Conservation (phyloP, 2,329 filamentous ascomycete species). For the Sarocladium oryzae region DNA sequence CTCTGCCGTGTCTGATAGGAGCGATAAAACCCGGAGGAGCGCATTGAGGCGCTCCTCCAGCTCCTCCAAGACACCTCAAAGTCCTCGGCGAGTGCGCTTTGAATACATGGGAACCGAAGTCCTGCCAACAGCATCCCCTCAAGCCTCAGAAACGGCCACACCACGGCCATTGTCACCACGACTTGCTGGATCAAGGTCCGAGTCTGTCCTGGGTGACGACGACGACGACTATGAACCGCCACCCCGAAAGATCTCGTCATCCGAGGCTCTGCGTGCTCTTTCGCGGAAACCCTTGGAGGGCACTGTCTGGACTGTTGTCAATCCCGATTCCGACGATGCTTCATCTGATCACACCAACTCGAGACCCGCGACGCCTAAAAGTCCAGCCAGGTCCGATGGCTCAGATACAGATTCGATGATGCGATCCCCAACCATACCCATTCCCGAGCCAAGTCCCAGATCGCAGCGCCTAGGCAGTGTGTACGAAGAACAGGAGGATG, state of each 20-base stretch:
- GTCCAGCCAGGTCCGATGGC: not conserved
- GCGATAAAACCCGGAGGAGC: constrained; percentile 45
- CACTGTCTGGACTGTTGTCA: constrained; percentile 46
- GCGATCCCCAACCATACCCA: constrained; percentile 14
- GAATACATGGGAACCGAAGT: constrained; percentile 55
- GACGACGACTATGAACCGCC: constrained; percentile 32
- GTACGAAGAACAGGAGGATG: constrained; percentile 11
- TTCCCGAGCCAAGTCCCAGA: constrained; percentile 14
- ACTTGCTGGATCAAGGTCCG: constrained; percentile 17
- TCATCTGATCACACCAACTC: constrained; percentile 15
- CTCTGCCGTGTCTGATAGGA: constrained; percentile 46
- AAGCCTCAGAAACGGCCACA: constrained; percentile 26
- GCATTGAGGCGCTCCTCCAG: constrained; percentile 52
- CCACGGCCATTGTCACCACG: constrained; percentile 19
- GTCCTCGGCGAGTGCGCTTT: constrained; percentile 57
- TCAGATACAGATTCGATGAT: constrained; percentile 13
- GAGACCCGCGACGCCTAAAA: constrained; percentile 10
- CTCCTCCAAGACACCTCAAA: constrained; percentile 41
- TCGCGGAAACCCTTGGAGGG: constrained; percentile 43
- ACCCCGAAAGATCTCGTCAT: constrained; percentile 50
- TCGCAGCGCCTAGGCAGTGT: not conserved
- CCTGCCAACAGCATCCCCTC: constrained; percentile 51
- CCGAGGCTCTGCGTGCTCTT: constrained; percentile 45
- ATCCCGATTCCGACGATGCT: constrained; percentile 24
- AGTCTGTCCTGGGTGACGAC: constrained; percentile 23